Conservation (phyloP, 176 grass and related monocot species). For the Guadua angustifolia region DNA sequence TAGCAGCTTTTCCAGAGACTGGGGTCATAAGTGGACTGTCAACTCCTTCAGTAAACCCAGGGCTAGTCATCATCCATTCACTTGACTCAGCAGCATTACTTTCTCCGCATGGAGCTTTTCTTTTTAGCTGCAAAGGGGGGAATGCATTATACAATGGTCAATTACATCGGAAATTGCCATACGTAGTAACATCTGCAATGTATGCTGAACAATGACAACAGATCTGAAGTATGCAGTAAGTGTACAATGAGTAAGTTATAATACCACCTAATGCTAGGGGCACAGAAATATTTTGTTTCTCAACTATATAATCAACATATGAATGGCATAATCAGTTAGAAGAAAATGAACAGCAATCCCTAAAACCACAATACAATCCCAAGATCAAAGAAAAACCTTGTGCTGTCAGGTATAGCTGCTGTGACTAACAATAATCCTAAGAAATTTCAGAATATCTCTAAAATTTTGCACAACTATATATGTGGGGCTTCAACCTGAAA, state of each 20-base stretch:
- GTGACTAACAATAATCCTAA: neutral
- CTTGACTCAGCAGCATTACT: slow-evolving; percentile 55
- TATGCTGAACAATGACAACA: slow-evolving; percentile 3
- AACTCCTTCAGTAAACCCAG: slow-evolving; percentile 59
- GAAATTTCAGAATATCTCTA: slow-evolving; percentile 23
- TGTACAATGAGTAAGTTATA: neutral
- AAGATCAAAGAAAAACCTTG: neutral
- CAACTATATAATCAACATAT: slow-evolving; percentile 25
- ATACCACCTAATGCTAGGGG: neutral
- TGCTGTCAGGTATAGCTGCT: slow-evolving; percentile 25
- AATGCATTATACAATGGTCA: slow-evolving; percentile 12
- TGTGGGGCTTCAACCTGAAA: slow-evolving; percentile 20
- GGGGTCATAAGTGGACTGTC: slow-evolving; percentile 56
- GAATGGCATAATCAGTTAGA: neutral
- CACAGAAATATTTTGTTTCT: neutral
- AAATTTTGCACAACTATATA: neutral
- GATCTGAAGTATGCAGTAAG: neutral
- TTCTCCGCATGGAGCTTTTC: slow-evolving; percentile 61
- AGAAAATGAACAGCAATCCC: neutral
- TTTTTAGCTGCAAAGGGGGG: slow-evolving; percentile 59
- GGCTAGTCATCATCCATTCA: slow-evolving; percentile 52
- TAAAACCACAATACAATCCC: neutral
- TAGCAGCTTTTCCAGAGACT: slow-evolving; percentile 62
- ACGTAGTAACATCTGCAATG: neutral
- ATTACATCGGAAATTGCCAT: neutral